Percentiles rank a stretch among this genome's conserved stretches.
Evolutionary conservation across 1,284 basidiomycete species (phyloP).

Genomic region (Apiotrichum sp.): DNA sequence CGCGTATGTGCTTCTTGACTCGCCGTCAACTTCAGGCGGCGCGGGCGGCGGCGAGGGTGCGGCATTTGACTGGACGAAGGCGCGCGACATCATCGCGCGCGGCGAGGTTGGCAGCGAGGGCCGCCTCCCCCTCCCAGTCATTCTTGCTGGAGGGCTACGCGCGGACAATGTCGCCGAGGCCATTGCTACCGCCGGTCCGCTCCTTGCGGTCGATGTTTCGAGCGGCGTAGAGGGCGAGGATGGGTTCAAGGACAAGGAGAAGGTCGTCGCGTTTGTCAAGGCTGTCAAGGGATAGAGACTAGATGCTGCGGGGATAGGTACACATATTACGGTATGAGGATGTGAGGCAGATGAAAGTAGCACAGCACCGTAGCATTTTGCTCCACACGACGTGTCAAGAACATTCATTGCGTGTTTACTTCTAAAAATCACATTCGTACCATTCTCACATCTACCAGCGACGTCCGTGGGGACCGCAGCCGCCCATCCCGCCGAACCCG

Average conservation of each 20-base stretch:
- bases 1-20: conserved; percentile 69
- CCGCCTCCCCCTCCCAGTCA: conserved; percentile 58
- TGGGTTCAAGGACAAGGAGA: conserved; percentile 63
- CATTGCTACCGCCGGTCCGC: conserved; percentile 48
- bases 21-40: conserved; percentile 50
- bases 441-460: no score
- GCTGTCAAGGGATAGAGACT: conserved; percentile 9
- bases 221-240: conserved; percentile 72
- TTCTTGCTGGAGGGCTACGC: conserved; percentile 80
- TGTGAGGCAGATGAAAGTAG: no score
- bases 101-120: conserved; percentile 56
- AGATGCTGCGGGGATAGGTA: no score
- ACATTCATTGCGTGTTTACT: no score
- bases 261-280: conserved; percentile 63
- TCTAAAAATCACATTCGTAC: no score
- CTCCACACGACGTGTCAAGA: no score
- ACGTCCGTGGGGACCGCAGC: background rate
- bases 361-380: no score
- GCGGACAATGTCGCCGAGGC: conserved; percentile 67
- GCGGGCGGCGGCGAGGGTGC: conserved; percentile 64
- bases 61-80: conserved; percentile 71
- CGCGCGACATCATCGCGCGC: conserved; percentile 57
- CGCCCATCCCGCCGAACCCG: background rate
- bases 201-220: conserved; percentile 68
- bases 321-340: no score